These are phyloP conservation scores for Chalara sp. DNA, from an alignment of 2,329 filamentous ascomycete genomes.

Conservation along the genomic window DNA sequence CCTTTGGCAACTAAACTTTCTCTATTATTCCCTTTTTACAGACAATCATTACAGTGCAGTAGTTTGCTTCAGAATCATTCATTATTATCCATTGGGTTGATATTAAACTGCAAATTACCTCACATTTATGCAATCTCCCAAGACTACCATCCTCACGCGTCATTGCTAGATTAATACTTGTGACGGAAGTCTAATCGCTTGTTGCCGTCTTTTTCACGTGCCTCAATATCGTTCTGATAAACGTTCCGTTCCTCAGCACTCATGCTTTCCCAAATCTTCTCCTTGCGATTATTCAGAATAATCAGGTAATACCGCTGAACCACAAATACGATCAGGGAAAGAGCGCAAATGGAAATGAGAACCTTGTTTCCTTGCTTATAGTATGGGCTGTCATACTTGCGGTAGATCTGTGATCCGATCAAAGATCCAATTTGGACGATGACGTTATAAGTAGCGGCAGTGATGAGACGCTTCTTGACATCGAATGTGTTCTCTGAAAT, in stretches of 20 bases:
- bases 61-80: no score
- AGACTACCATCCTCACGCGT: no score
- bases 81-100: no score
- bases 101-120: no score
- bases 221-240: slow-evolving; percentile 39
- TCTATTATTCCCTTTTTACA: no score
- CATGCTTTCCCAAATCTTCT: slow-evolving; percentile 39
- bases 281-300: slow-evolving; percentile 40
- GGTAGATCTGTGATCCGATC: slow-evolving; percentile 40
- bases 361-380: slow-evolving; percentile 35
- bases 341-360: slow-evolving; percentile 41
- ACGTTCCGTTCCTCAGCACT: slow-evolving; percentile 34
- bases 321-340: slow-evolving; percentile 43
- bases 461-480: slow-evolving; percentile 42
- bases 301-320: slow-evolving; percentile 38
- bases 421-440: slow-evolving; percentile 41
- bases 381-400: slow-evolving; percentile 37
- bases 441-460: slow-evolving; percentile 41
- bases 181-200: slow-evolving; percentile 46
- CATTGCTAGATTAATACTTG: slow-evolving; percentile 28
- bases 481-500: slow-evolving; percentile 43
- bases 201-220: slow-evolving; percentile 41
- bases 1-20: no score
- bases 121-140: no score
- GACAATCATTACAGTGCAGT: no score